Evolutionary conservation across 2,329 filamentous ascomycete genomes (phyloP).

Genomic region (Coleophoma crateriformis): DNA sequence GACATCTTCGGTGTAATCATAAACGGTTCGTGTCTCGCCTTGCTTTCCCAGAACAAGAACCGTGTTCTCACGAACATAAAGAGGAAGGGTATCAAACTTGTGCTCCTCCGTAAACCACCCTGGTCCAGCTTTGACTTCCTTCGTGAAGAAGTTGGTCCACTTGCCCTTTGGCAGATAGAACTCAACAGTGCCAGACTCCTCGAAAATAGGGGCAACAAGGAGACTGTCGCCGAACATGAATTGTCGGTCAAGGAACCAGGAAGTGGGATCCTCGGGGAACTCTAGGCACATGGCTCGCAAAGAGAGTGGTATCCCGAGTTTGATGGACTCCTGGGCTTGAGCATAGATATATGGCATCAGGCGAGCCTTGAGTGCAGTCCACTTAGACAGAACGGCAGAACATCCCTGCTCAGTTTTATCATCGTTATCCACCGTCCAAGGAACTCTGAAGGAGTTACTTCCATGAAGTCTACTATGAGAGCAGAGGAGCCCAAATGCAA

Average conservation of each 20-base stretch:
- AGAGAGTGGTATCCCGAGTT: conserved; percentile 44
- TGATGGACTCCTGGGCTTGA: conserved; percentile 42
- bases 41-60: conserved; percentile 24
- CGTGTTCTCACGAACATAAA: conserved; percentile 35
- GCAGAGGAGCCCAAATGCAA: conserved; percentile 57
- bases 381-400: conserved; percentile 42
- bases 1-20: conserved; percentile 22
- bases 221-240: conserved; percentile 56
- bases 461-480: conserved; percentile 55
- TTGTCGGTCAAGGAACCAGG: conserved; percentile 51
- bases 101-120: conserved; percentile 41
- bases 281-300: conserved; percentile 55
- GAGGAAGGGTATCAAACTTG: conserved; percentile 38
- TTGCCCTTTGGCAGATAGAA: conserved; percentile 49
- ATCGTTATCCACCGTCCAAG: conserved; percentile 55
- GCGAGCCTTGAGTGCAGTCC: conserved; percentile 40
- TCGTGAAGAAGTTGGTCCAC: conserved; percentile 44
- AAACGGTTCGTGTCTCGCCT: conserved; percentile 22
- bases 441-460: conserved; percentile 55
- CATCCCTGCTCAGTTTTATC: conserved; percentile 40
- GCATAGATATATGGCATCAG: conserved; percentile 54
- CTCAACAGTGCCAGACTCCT: conserved; percentile 46
- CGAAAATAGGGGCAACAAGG: conserved; percentile 52
- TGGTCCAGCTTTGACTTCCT: conserved; percentile 32
- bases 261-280: conserved; percentile 53